Evolutionary conservation across 164 flowering plant species (phyloP), one percentile per base, ranked within the genome.

Genomic region (Piper longum): DNA sequence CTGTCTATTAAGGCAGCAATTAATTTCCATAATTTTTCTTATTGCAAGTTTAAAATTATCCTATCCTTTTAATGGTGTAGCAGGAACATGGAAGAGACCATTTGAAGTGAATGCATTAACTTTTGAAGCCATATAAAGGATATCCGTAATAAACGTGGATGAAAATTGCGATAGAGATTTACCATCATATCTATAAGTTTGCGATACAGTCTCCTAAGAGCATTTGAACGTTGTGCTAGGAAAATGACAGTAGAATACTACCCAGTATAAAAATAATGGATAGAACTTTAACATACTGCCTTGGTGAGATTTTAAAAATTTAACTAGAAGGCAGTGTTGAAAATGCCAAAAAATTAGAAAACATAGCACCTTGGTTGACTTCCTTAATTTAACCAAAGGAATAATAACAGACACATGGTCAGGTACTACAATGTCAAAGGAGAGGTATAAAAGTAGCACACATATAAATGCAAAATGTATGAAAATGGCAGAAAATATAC

Each of bases 161-260:
- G 56, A 54, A 18, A 54, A 1, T 17, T n/a, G 17, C 3, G 26
- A 56, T n/a, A 7, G 48, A 54, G 68, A 26, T 62, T 60, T 12
- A 92, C 98, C 96, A 89, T 36, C 18, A 71, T 71, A 69, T 90
- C 90, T 62, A 92, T 86, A 36, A 95, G 98, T 62, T 74, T 83
- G 67, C 97, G 79, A 67, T 92, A 92, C 26, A 92, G 67, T 75
- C 82, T 88, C 74, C 96, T 78, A n/a, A 90, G 78, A 54, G 73
- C 2, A 43, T 96, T 88, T 6, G 91, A 78, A 61, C 83, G 98
- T 69, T 86, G 80, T 63, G 98, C 96, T n/a, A n/a, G 97, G 97
- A 76, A 93, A 93, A 78, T 93, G 98, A 71, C 98, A 93, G 73
- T 90, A 93, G 67, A 93, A 93, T 54, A 88, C 81, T 68, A 93